Conservation (phyloP, 768 basidiomycete species). For the Coprinopsis sp. region DNA sequence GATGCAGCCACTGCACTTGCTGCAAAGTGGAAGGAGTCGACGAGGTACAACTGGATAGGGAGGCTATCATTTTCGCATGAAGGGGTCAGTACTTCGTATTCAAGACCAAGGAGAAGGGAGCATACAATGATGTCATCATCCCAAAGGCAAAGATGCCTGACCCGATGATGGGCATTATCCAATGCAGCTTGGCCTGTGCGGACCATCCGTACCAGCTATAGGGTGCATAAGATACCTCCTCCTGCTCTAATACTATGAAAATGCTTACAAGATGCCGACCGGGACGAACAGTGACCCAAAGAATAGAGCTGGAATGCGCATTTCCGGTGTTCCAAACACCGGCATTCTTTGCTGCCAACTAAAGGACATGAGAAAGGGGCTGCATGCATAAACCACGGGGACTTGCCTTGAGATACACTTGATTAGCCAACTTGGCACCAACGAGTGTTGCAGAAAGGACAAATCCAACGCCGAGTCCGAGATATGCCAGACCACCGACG, state of each 20-base stretch:
- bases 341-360: conserved; percentile 50
- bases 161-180: conserved; percentile 66
- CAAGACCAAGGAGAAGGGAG: conserved; percentile 3
- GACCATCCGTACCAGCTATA: conserved; percentile 83
- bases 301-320: conserved; percentile 70
- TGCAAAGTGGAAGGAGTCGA: conserved; percentile 66
- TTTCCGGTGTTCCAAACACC: conserved; percentile 70
- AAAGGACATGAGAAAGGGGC: neutral
- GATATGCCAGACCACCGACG: conserved; percentile 47
- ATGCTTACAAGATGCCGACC: conserved; percentile 61
- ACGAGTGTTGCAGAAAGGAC: conserved; percentile 40
- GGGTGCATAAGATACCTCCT: conserved; percentile 11
- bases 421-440: conserved; percentile 45
- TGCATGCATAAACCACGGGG: conserved; percentile 2
- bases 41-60: conserved; percentile 65
- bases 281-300: conserved; percentile 68
- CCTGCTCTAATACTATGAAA: neutral
- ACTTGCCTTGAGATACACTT: conserved; percentile 46
- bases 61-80: too few species aligned
- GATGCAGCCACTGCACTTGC: conserved; percentile 68
- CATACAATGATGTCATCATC: conserved; percentile 62
- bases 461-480: conserved; percentile 57
- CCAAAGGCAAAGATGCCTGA: conserved; percentile 59
- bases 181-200: conserved; percentile 52
- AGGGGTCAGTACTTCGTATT: conserved; percentile 7